Conservation (phyloP, 768 basidiomycete species). For the Panaeolus papilionaceus region DNA sequence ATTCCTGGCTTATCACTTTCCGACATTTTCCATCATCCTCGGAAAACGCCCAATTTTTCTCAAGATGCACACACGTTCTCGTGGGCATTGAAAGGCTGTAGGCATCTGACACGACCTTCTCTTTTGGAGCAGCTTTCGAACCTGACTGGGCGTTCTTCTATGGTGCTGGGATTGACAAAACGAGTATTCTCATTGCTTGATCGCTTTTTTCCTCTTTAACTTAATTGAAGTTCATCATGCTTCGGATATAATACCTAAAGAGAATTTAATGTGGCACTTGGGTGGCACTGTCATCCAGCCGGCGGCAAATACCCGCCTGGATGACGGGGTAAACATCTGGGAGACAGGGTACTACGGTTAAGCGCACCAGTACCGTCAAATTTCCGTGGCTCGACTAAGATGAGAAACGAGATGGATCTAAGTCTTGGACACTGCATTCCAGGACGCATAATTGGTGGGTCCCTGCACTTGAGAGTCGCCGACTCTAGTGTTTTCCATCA, state of each 20-base stretch:
- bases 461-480: constrained; percentile 8
- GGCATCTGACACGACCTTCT: constrained; percentile 4
- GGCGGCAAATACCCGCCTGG: constrained; percentile 14
- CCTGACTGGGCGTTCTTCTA: constrained; percentile 10
- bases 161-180: constrained; percentile 3
- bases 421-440: not conserved
- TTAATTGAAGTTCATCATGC: constrained; percentile 12
- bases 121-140: not conserved
- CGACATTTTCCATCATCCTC: constrained; percentile 15
- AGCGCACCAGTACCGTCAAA: constrained; percentile 7
- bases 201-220: not conserved
- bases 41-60: constrained; percentile 11
- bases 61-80: constrained; percentile 9
- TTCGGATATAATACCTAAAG: constrained; percentile 3
- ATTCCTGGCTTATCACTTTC: constrained; percentile 11
- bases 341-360: not conserved
- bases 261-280: constrained; percentile 8
- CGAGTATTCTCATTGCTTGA: not conserved
- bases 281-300: constrained; percentile 13
- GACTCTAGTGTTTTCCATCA: not conserved
- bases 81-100: constrained; percentile 14
- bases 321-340: constrained; percentile 13
- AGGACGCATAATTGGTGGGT: not conserved
- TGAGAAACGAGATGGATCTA: constrained; percentile 7
- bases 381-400: constrained; percentile 12